Conservation (phyloP, 2,329 filamentous ascomycete species). For the Penicillium sp. region DNA sequence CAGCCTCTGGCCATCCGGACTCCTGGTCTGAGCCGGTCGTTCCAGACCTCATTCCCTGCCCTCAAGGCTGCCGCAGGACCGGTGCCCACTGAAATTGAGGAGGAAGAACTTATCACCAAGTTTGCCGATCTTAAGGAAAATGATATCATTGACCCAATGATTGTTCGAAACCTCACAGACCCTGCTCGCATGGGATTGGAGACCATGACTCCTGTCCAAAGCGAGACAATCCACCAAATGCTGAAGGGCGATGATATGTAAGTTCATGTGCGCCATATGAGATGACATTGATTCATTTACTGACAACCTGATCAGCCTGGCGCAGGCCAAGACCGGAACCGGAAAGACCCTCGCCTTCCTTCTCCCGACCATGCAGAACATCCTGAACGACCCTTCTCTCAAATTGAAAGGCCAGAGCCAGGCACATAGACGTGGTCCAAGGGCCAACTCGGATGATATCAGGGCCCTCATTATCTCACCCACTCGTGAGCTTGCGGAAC, state of each 20-base stretch:
- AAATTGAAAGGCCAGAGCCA: conserved; percentile 27
- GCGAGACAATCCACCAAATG: conserved; percentile 76
- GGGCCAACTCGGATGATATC: conserved; percentile 48
- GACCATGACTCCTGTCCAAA: conserved; percentile 91
- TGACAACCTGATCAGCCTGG: conserved; percentile 58
- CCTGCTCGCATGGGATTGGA: conserved; percentile 69
- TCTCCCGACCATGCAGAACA: conserved; percentile 78
- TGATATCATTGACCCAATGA: conserved; percentile 58
- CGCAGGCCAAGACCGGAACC: conserved; percentile 94
- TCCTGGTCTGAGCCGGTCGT: conserved; percentile 24
- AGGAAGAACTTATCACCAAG: conserved; percentile 29
- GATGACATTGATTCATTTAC: conserved; percentile 13
- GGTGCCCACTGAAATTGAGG: conserved; percentile 17
- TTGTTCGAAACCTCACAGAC: conserved; percentile 67
- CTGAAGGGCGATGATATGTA: conserved; percentile 81
- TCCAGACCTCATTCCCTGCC: conserved; percentile 32
- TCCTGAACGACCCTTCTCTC: conserved; percentile 67
- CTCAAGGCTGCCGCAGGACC: conserved; percentile 27
- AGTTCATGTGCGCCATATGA: conserved; percentile 36
- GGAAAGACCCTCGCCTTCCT: conserved; percentile 96
- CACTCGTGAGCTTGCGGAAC: conserved; percentile 64
- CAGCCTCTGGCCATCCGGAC: conserved; percentile 22
- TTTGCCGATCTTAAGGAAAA: conserved; percentile 42
- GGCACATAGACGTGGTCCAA: conserved; percentile 7
- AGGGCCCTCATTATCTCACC: conserved; percentile 63